Percentiles rank a stretch among this genome's conserved stretches.
Conservation (phyloP, 805 yeast genomes). For the Ogataea zsoltii region DNA sequence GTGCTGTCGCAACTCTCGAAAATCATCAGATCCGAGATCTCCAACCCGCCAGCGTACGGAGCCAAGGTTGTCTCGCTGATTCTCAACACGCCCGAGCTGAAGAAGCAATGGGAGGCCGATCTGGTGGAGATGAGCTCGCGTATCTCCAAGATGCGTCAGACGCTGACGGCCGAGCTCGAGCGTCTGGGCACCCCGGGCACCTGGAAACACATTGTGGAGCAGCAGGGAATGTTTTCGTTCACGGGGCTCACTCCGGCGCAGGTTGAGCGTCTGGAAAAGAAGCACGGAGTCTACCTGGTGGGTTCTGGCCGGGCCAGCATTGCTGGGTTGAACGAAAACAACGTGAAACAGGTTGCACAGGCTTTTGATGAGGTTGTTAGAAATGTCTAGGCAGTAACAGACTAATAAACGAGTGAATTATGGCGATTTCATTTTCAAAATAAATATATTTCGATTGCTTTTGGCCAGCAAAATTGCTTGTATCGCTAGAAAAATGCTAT, state of each 20-base stretch:
- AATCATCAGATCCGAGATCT: constrained; percentile 79
- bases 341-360: constrained; percentile 75
- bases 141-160: constrained; percentile 75
- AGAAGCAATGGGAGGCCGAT: constrained; percentile 80
- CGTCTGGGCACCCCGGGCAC: constrained; percentile 77
- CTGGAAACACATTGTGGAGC: constrained; percentile 89
- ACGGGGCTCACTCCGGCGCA: constrained; percentile 81
- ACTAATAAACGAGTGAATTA: neutral
- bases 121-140: constrained; percentile 85
- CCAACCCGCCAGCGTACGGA: constrained; percentile 95
- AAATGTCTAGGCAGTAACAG: constrained; percentile 3
- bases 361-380: constrained; percentile 78
- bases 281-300: constrained; percentile 81
- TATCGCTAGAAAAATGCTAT: neutral
- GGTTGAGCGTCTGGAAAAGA: constrained; percentile 71
- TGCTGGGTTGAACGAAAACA: constrained; percentile 84
- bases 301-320: constrained; percentile 87
- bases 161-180: constrained; percentile 60
- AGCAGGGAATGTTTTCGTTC: constrained; percentile 96
- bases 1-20: constrained; percentile 74
- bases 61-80: constrained; percentile 84
- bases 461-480: neutral
- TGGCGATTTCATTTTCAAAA: neutral
- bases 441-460: no score
- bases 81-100: constrained; percentile 64